Evolutionary conservation across 2,329 filamentous ascomycete genomes (phyloP).

Genomic region (Cladosporium sp.): DNA sequence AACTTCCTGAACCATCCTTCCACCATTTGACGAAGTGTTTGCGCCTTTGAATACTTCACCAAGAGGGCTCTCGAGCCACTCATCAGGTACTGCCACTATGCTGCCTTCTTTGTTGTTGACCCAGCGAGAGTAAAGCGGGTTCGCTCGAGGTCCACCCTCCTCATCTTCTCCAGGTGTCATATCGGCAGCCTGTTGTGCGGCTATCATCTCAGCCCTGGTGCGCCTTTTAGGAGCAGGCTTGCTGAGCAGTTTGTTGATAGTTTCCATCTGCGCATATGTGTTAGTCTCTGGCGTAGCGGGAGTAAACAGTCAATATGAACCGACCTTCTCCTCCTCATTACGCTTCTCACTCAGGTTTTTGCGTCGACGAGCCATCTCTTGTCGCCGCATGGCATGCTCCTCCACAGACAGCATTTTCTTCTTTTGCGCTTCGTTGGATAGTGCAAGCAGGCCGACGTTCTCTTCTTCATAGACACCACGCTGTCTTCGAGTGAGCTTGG

Average conservation of each 20-base stretch:
- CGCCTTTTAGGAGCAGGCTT: conserved; percentile 72
- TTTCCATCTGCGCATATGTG: conserved; percentile 64
- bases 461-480: conserved; percentile 53
- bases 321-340: conserved; percentile 73
- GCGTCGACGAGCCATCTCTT: conserved; percentile 68
- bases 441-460: conserved; percentile 41
- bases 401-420: conserved; percentile 70
- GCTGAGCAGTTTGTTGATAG: conserved; percentile 84
- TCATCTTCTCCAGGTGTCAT: conserved; percentile 47
- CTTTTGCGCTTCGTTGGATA: conserved; percentile 66
- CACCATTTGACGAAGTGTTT: neutral
- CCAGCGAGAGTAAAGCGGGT: conserved; percentile 66
- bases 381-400: conserved; percentile 67
- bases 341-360: conserved; percentile 73
- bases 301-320: conserved; percentile 9
- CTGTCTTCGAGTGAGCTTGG: conserved; percentile 66
- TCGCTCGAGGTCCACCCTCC: conserved; percentile 31
- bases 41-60: conserved; percentile 53
- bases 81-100: conserved; percentile 60
- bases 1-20: conserved; percentile 21
- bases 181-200: conserved; percentile 39
- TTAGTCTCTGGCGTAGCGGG: neutral
- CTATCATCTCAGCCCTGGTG: conserved; percentile 45
- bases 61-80: conserved; percentile 61
- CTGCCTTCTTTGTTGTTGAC: conserved; percentile 62